A percentile compares a stretch with the other conserved stretches of the same genome.
phyloP scores from a whole-genome alignment of 176 grass and related monocot genomes.

The Poa annua region DNA sequence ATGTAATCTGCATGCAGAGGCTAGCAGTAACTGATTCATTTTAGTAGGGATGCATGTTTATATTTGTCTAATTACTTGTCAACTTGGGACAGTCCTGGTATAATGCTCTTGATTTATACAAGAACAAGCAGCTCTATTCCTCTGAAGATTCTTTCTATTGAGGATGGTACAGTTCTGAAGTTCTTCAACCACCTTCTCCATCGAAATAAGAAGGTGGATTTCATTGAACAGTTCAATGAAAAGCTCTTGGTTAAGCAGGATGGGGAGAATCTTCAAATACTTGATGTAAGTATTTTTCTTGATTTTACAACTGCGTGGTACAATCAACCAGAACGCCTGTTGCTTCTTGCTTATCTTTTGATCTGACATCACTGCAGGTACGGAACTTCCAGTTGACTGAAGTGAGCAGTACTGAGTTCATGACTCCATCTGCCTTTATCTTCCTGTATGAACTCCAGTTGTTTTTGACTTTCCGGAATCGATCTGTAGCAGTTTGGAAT shows the following conservation, averaged over 20 bases:
- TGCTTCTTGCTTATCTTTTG: slow-evolving; percentile 14
- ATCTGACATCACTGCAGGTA: slow-evolving; percentile 56
- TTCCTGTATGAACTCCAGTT: slow-evolving; percentile 89
- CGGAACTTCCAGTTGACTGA: slow-evolving; percentile 76
- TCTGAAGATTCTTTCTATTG: slow-evolving; percentile 89
- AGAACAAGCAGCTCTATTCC: slow-evolving; percentile 78
- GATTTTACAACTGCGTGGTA: not conserved
- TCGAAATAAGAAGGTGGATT: slow-evolving; percentile 91
- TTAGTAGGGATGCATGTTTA: not conserved
- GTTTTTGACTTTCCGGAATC: slow-evolving; percentile 78
- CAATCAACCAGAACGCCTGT: not conserved
- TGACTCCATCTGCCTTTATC: slow-evolving; percentile 92
- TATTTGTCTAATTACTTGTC: slow-evolving; percentile 32
- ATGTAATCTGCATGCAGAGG: not conserved
- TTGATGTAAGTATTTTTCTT: slow-evolving; percentile 63
- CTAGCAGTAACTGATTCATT: not conserved
- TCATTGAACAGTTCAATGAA: slow-evolving; percentile 94
- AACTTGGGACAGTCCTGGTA: slow-evolving; percentile 68
- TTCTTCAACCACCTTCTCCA: slow-evolving; percentile 92
- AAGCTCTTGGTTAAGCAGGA: slow-evolving; percentile 96
- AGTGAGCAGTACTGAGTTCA: slow-evolving; percentile 89
- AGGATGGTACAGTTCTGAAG: slow-evolving; percentile 87
- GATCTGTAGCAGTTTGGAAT: slow-evolving; percentile 90
- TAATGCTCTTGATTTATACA: slow-evolving; percentile 89
- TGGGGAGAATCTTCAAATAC: slow-evolving; percentile 93